Conservation (phyloP, 495 filamentous ascomycete genomes). For the Aspergillus avenaceus region DNA sequence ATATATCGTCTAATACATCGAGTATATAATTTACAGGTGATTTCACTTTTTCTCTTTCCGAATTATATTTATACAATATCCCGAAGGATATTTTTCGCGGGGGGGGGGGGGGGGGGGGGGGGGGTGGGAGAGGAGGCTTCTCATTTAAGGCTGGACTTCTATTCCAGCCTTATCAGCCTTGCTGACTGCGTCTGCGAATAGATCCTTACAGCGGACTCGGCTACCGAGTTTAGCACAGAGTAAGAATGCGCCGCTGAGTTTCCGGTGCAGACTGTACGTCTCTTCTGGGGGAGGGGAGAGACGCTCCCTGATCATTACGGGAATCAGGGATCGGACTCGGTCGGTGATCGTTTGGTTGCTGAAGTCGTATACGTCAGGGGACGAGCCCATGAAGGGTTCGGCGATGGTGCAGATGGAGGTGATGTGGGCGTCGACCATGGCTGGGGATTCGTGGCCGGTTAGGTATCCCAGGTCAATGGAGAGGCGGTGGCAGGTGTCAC, state of each 20-base stretch:
- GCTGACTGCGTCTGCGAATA: constrained; percentile 68
- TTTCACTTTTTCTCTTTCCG: background rate
- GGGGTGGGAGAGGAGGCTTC: too few relatives aligned
- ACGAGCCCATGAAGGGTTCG: constrained; percentile 75
- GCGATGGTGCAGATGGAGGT: constrained; percentile 80
- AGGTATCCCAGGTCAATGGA: constrained; percentile 87
- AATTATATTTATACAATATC: background rate
- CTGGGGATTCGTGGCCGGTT: constrained; percentile 76
- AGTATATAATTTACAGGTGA: constrained; percentile 4
- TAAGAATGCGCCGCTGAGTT: constrained; percentile 92
- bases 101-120: too few relatives aligned
- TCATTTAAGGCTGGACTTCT: constrained; percentile 1
- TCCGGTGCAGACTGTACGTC: constrained; percentile 94
- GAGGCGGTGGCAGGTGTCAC: constrained; percentile 54
- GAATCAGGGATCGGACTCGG: constrained; percentile 78
- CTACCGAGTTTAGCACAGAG: constrained; percentile 85
- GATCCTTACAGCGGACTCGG: constrained; percentile 69
- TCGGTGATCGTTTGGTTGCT: constrained; percentile 92
- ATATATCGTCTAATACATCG: background rate
- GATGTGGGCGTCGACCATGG: constrained; percentile 86
- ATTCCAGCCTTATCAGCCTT: constrained; percentile 35
- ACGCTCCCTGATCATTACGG: constrained; percentile 85
- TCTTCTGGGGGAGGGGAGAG: constrained; percentile 92
- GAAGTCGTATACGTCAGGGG: constrained; percentile 88
- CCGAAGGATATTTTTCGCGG: too few relatives aligned